Evolutionary conservation across 495 filamentous ascomycete genomes (phyloP), one percentile per base, ranked within the genome.

Genomic region (Pyrenula massariospora): DNA sequence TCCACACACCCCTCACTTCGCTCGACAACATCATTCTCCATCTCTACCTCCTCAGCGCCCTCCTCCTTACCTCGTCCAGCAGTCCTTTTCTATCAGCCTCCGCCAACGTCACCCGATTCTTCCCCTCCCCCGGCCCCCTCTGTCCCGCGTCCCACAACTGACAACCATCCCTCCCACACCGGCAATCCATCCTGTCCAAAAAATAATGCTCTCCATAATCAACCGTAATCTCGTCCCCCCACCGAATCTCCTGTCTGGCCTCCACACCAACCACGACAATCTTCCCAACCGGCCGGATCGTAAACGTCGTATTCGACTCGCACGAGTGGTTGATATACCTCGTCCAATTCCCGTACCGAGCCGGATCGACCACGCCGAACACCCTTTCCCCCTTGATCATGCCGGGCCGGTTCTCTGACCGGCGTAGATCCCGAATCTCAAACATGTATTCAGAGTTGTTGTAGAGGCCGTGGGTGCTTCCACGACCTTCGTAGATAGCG

Each of bases 301-400:
- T 1, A 52, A 73, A 73, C 1, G 42, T 11, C 8, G 62, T 63
- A 21, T 60, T 84, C 0, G 84, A 72, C 0, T 82, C 70, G 65
- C 87, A 91, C 21, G 79, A 84, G 62, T 90, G 87, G 60, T 88
- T 89, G 66, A 89, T 79, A 63, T 83, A 91, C 12, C 87, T 69
- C 3, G 85, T 87, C 55, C 76, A 76, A 50, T 75, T 77, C 0
- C 77, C 77, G 42, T 65, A 60, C 2, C 50, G 20, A 42, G 57
- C 36, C 1, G 57, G 20, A 20, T 52, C 50, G 50, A 52, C 20
- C 10, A 42, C 31, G 22, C n/a, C 15, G 25, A 51, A 20, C 25
- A 12, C n/a, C 25, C 25, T 1, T 20, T 52, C 20, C 50, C 8
- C 50, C 19, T 10, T 52, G 8, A 8, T 20, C 8, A 19, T 8